A percentile compares a stretch with the other conserved stretches of the same genome.
Evolutionary conservation across 2,329 filamentous ascomycete genomes (phyloP).

Genomic region (Aurifilum marmelostoma): DNA sequence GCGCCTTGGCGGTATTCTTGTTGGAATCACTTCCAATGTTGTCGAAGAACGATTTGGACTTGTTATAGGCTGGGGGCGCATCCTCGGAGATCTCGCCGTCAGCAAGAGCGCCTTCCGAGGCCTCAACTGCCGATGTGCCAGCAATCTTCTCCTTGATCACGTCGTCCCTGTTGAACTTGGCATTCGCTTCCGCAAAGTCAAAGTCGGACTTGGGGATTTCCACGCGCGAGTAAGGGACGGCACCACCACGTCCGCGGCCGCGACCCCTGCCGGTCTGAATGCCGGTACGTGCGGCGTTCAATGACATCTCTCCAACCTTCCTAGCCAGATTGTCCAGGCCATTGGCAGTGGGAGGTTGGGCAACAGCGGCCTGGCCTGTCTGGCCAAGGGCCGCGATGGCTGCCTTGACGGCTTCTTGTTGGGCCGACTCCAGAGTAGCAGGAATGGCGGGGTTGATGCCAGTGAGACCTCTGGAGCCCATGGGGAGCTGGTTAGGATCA

Average conservation of each 20-base stretch:
- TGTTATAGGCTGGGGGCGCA: slow-evolving; percentile 72
- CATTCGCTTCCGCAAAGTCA: slow-evolving; percentile 85
- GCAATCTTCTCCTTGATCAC: slow-evolving; percentile 87
- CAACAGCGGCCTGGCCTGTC: slow-evolving; percentile 39
- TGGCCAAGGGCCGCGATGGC: slow-evolving; percentile 73
- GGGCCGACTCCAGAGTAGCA: slow-evolving; percentile 47
- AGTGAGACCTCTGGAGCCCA: slow-evolving; percentile 50
- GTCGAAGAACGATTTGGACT: slow-evolving; percentile 90
- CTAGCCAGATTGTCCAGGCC: slow-evolving; percentile 72
- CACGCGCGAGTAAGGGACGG: slow-evolving; percentile 65
- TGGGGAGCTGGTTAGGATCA: slow-evolving; percentile 45
- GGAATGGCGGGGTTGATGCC: slow-evolving; percentile 70
- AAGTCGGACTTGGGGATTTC: slow-evolving; percentile 91
- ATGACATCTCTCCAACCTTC: slow-evolving; percentile 77
- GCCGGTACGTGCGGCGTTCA: slow-evolving; percentile 58
- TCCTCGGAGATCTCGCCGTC: slow-evolving; percentile 21
- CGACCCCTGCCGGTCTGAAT: slow-evolving; percentile 46
- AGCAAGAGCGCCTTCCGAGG: slow-evolving; percentile 42
- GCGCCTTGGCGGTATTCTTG: slow-evolving; percentile 78
- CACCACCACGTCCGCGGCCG: slow-evolving; percentile 36
- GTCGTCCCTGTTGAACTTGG: slow-evolving; percentile 86
- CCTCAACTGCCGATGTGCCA: slow-evolving; percentile 65
- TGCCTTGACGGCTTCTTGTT: slow-evolving; percentile 67
- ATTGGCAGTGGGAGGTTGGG: slow-evolving; percentile 44
- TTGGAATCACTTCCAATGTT: slow-evolving; percentile 95